These are phyloP conservation scores for Linderina pennispora DNA, from an alignment of 192 early-diverging fungal species.

Conservation along the genomic window DNA sequence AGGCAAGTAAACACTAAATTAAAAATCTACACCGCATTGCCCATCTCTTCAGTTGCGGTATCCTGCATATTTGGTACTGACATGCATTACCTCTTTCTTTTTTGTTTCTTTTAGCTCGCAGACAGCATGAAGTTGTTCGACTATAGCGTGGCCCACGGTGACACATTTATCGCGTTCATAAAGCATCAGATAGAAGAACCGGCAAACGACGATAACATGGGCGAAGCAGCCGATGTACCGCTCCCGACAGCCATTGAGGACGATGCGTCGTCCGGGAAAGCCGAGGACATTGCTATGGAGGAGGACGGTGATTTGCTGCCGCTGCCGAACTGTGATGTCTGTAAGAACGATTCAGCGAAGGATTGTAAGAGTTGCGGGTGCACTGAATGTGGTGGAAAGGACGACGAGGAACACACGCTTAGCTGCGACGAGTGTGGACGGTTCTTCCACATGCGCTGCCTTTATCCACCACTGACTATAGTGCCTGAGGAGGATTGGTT, in stretches of 20 bases:
- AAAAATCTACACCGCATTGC: too few species aligned
- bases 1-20: slow-evolving; percentile 11
- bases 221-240: too few species aligned
- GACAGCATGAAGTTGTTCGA: slow-evolving; percentile 38
- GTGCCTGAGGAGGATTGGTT: slow-evolving; percentile 50
- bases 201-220: too few species aligned
- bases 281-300: too few species aligned
- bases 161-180: slow-evolving; percentile 11
- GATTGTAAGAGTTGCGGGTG: slow-evolving; percentile 51
- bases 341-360: slow-evolving; percentile 14
- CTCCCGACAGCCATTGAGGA: too few species aligned
- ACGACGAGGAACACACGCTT: slow-evolving; percentile 50
- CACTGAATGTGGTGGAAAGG: slow-evolving; percentile 44
- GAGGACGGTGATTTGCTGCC: not conserved
- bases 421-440: slow-evolving; percentile 56
- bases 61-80: not conserved
- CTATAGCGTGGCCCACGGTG: slow-evolving; percentile 33
- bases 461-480: slow-evolving; percentile 27
- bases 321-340: slow-evolving; percentile 23
- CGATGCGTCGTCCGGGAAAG: too few species aligned
- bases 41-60: too few species aligned
- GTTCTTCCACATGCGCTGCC: slow-evolving; percentile 52
- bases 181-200: too few species aligned
- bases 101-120: slow-evolving; percentile 16
- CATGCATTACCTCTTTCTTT: not conserved